Evolutionary conservation across 176 grass and related monocot species (phyloP).

Genomic region (Hsuehochloa calcarea): DNA sequence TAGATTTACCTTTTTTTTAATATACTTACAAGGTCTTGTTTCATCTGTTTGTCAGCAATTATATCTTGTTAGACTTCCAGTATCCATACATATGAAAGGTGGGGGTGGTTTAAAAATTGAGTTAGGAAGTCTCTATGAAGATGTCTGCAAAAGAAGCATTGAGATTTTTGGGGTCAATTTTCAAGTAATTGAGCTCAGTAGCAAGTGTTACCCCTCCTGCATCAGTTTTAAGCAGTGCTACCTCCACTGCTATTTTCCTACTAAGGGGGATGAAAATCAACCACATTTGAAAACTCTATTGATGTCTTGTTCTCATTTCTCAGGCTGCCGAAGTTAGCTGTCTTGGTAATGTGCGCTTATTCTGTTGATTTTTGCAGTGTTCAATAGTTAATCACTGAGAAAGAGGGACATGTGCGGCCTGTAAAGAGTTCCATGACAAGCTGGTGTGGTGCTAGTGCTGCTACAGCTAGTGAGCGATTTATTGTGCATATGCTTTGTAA

Average conservation of each 20-base stretch:
- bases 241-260: not conserved
- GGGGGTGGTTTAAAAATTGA: not conserved
- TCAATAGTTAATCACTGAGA: not conserved
- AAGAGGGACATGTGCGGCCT: not conserved
- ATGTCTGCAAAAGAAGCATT: not conserved
- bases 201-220: not conserved
- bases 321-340: not conserved
- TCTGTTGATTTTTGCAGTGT: slow-evolving; percentile 19
- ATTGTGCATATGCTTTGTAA: not conserved
- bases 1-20: not conserved
- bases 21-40: not conserved
- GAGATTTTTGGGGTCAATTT: not conserved
- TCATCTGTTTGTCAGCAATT: not conserved
- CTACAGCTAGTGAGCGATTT: not conserved
- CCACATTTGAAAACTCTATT: not conserved
- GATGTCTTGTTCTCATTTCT: not conserved
- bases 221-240: not conserved
- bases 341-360: not conserved
- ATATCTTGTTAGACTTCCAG: not conserved
- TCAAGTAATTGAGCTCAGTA: not conserved
- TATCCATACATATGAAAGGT: not conserved
- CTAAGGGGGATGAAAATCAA: not conserved
- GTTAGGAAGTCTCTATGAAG: not conserved
- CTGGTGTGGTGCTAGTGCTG: not conserved
- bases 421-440: not conserved